Base-by-base conservation (phyloP, 2,329 filamentous ascomycete species). In the Lachnellula occidentalis region DNA sequence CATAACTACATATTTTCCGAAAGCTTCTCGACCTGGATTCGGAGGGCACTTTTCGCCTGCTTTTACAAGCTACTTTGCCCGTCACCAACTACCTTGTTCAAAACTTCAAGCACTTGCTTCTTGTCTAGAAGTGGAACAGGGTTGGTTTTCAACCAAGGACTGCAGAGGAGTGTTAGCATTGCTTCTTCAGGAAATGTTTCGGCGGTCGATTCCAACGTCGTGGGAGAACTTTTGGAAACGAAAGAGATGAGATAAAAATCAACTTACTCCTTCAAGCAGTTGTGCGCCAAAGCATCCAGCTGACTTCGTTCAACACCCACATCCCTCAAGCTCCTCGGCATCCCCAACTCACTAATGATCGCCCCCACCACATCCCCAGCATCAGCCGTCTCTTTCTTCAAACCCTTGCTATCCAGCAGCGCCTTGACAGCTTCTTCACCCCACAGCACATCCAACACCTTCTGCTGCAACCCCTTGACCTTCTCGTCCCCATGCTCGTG, bases 321-420 rank as follows among this genome's bases (percentile, higher is more conserved):
- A 5, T 78, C 78, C 45, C 70, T 73, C 46, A 84, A 61, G 3
- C 73, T 76, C 51, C 76, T 70, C n/a, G 80, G 79, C 75, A 84
- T 71, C 0, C 73, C 78, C 17, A 84, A 64, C 41, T 74, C 73
- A 6, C 72, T 70, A 42, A 84, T 73, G 2, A 83, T 67, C 3
- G 70, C 72, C 48, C 78, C 77, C 36, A 84, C 64, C 5, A 78
- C 66, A 67, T 82, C 79, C 0, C 77, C 76, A 21, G 81, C 67
- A 60, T 79, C 75, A 2, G 70, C 57, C 14, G 11, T 55, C 22
- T 60, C 53, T 43, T 50, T 57, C n/a, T 56, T 42, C 12, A 65
- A 36, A 1, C 63, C 62, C 9, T 43, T 56, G n/a, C 47, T 58
- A 34, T 45, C 46, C 7, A 64, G 49, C 2, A 64, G 48, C 7